Percentiles rank a stretch among this genome's conserved stretches.
Evolutionary conservation across 2,329 filamentous ascomycete genomes (phyloP).

Genomic region (Cytospora leucostoma): DNA sequence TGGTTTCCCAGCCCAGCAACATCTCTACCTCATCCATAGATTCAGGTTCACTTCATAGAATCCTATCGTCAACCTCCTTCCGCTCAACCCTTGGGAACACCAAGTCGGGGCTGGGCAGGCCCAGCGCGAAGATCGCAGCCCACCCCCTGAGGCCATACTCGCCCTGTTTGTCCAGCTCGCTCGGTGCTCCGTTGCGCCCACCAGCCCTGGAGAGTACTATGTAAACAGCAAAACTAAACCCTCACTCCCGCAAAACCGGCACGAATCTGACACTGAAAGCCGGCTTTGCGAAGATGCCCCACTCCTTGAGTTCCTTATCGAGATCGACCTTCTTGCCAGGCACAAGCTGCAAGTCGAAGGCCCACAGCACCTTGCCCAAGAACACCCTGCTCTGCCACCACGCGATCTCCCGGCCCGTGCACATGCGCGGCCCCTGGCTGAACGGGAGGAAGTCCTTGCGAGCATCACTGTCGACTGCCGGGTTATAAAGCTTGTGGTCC

Average conservation of each 20-base stretch:
- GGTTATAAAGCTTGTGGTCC: not conserved
- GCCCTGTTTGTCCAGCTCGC: no score
- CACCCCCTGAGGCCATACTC: no score
- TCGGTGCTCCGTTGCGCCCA: no score
- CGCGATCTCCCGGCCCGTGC: conserved; percentile 29
- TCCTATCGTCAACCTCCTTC: no score
- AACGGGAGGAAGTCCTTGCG: conserved; percentile 25
- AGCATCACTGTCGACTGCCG: not conserved
- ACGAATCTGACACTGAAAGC: not conserved
- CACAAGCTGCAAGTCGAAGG: conserved; percentile 28
- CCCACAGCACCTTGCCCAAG: conserved; percentile 32
- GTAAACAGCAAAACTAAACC: no score
- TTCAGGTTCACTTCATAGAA: no score
- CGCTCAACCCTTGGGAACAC: no score
- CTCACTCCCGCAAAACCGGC: not conserved
- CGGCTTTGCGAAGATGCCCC: conserved; percentile 9
- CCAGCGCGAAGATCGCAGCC: no score
- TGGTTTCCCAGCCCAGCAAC: no score
- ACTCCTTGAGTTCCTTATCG: conserved; percentile 6
- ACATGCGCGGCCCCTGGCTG: conserved; percentile 29
- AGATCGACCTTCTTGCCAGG: not conserved
- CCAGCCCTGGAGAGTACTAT: no score
- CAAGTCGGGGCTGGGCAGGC: no score
- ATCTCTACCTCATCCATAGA: no score
- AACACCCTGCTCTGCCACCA: conserved; percentile 30